A percentile compares a stretch with the other conserved stretches of the same genome.
Evolutionary conservation across 192 early-diverging fungal species (phyloP).

Genomic region (Polychytrium aggregatum): DNA sequence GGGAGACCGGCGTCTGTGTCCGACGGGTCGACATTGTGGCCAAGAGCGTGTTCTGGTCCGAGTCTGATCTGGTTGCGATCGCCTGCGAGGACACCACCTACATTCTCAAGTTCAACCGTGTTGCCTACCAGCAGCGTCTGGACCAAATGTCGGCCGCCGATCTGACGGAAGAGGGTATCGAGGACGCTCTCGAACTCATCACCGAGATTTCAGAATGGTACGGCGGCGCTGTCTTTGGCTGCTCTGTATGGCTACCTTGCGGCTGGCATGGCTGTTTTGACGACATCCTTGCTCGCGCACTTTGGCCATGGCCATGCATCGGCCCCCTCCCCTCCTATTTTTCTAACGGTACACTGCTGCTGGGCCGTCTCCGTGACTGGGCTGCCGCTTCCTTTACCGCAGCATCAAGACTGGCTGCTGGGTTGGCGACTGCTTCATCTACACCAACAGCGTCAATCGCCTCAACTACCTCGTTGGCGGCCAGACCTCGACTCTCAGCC

Average conservation of each 20-base stretch:
- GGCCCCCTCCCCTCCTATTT: too few relatives aligned
- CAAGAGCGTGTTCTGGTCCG: slow-evolving; percentile 88
- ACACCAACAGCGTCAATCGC: slow-evolving; percentile 80
- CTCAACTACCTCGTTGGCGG: slow-evolving; percentile 94
- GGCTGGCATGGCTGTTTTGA: too few relatives aligned
- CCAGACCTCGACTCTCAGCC: slow-evolving; percentile 86
- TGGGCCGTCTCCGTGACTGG: too few relatives aligned
- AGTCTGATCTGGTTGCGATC: slow-evolving; percentile 85
- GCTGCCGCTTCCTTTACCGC: slow-evolving; percentile 9
- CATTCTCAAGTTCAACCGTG: slow-evolving; percentile 86
- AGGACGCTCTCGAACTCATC: slow-evolving; percentile 92
- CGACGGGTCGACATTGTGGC: slow-evolving; percentile 90
- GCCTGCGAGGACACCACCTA: slow-evolving; percentile 89
- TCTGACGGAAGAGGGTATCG: slow-evolving; percentile 85
- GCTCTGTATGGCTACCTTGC: too few relatives aligned
- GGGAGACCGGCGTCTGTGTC: slow-evolving; percentile 84
- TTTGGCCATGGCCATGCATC: too few relatives aligned
- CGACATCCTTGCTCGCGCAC: too few relatives aligned
- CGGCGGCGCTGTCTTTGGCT: too few relatives aligned
- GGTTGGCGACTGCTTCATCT: slow-evolving; percentile 99
- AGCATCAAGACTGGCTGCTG: slow-evolving; percentile 89
- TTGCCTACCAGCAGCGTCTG: slow-evolving; percentile 64
- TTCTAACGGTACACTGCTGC: too few relatives aligned
- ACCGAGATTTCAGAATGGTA: slow-evolving; percentile 80
- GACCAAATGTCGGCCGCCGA: slow-evolving; percentile 51